Evolutionary conservation across 108 stramenopile genomes (phyloP).

Genomic region (Aurantiochytrium sp.): DNA sequence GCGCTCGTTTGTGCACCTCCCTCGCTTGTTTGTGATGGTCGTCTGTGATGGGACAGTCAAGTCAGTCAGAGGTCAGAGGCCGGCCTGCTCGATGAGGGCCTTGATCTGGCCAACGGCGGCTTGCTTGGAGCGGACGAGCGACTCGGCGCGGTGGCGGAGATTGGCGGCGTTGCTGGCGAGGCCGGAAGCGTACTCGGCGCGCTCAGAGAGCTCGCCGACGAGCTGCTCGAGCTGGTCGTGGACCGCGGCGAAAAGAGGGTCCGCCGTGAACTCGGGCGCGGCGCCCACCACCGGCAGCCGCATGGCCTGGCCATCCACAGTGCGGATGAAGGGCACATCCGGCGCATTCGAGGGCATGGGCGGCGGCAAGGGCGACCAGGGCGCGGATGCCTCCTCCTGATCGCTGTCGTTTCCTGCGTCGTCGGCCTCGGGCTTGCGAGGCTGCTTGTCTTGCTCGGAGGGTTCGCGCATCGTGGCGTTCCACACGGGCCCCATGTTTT

Average conservation of each 20-base stretch:
- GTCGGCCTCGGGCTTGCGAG: no score
- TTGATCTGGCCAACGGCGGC: not conserved
- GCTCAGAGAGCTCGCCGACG: not conserved
- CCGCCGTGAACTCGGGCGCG: not conserved
- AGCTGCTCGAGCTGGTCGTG: not conserved
- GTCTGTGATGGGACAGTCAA: no score
- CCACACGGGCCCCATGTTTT: no score
- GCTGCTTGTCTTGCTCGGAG: no score
- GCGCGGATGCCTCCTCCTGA: no score
- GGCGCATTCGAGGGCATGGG: not conserved
- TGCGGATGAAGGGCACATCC: not conserved
- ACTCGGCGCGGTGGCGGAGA: not conserved
- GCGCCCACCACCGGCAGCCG: not conserved
- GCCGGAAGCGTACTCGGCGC: not conserved
- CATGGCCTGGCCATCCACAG: not conserved
- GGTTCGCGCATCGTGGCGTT: no score
- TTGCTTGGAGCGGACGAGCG: not conserved
- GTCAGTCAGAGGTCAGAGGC: not conserved
- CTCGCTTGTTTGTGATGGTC: no score
- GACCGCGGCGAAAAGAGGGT: not conserved
- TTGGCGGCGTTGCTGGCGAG: not conserved
- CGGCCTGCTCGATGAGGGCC: not conserved
- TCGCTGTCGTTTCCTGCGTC: no score
- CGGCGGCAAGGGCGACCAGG: not conserved
- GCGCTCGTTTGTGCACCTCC: no score